Conservation (phyloP, 345 rosid genomes). For the Eucalyptus cloeziana region DNA sequence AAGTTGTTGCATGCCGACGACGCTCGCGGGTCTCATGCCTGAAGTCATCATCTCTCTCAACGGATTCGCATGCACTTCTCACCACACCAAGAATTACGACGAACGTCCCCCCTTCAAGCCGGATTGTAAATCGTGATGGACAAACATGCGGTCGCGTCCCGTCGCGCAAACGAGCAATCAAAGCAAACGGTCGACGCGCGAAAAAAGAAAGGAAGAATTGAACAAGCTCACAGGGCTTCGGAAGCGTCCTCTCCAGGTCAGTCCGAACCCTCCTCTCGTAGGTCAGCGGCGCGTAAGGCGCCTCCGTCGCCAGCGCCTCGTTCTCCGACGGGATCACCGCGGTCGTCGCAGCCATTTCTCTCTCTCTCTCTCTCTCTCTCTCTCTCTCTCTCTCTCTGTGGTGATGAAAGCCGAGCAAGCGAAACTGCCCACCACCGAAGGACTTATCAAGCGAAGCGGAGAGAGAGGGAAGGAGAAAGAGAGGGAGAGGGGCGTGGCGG, state of each 20-base stretch:
- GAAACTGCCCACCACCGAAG: background rate
- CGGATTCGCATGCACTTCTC: background rate
- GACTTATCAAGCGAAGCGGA: background rate
- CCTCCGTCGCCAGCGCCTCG: conserved; percentile 44
- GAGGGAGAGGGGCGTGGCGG: background rate
- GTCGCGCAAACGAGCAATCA: background rate
- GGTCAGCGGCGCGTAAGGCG: conserved; percentile 71
- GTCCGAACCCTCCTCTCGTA: conserved; percentile 36
- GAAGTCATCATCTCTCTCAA: background rate
- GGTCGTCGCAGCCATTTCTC: background rate
- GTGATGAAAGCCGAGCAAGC: background rate
- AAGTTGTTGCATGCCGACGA: background rate
- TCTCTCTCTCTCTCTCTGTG: background rate
- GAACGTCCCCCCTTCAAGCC: background rate
- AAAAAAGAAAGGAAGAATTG: background rate
- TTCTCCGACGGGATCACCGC: background rate
- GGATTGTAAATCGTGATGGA: background rate
- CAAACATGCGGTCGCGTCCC: background rate
- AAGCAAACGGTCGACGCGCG: background rate
- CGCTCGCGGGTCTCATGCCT: background rate
- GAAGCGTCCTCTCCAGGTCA: conserved; percentile 54
- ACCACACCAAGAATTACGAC: background rate
- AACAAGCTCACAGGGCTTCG: conserved; percentile 57
- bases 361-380: background rate
- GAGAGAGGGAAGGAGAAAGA: background rate